Evolutionary conservation across 352 stramenopile genomes (phyloP).

Genomic region (Globisporangium rhizosaccharum): DNA sequence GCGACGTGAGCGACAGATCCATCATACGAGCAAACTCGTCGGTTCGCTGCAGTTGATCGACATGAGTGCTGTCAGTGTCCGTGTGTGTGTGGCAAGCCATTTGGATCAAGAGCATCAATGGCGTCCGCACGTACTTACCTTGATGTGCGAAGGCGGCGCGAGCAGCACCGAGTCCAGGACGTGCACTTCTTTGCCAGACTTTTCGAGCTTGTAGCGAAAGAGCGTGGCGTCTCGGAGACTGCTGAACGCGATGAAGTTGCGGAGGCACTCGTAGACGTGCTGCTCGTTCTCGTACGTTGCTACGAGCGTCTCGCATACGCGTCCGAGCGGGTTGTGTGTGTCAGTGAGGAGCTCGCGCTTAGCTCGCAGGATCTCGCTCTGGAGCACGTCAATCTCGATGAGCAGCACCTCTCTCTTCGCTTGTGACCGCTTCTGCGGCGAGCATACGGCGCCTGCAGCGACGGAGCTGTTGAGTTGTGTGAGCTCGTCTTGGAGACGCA

Average conservation of each 20-base stretch:
- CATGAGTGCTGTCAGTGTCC: not conserved
- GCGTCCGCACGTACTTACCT: constrained; percentile 17
- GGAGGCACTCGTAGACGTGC: constrained; percentile 63
- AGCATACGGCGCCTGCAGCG: not conserved
- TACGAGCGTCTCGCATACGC: constrained; percentile 55
- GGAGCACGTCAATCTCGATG: constrained; percentile 59
- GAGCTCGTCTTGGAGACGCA: constrained; percentile 37
- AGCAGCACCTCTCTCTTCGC: constrained; percentile 22
- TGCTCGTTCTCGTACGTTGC: constrained; percentile 70
- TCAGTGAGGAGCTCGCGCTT: constrained; percentile 52
- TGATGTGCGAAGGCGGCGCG: constrained; percentile 32
- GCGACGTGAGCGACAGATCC: constrained; percentile 25
- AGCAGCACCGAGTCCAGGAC: constrained; percentile 58
- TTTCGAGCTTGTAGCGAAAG: constrained; percentile 53
- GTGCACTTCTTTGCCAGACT: constrained; percentile 45
- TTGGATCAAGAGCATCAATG: not conserved
- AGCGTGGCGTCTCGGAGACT: constrained; percentile 30
- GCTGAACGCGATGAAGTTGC: constrained; percentile 54
- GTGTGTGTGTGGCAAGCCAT: not conserved
- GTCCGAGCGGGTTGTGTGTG: constrained; percentile 34
- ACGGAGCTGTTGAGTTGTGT: constrained; percentile 1
- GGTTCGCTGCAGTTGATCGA: constrained; percentile 18
- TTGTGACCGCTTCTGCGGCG: constrained; percentile 7
- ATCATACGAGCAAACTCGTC: constrained; percentile 33
- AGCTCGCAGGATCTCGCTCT: constrained; percentile 35